Base-by-base conservation (phyloP, 2,329 filamentous ascomycete species). In the Aspergillus ruber region DNA sequence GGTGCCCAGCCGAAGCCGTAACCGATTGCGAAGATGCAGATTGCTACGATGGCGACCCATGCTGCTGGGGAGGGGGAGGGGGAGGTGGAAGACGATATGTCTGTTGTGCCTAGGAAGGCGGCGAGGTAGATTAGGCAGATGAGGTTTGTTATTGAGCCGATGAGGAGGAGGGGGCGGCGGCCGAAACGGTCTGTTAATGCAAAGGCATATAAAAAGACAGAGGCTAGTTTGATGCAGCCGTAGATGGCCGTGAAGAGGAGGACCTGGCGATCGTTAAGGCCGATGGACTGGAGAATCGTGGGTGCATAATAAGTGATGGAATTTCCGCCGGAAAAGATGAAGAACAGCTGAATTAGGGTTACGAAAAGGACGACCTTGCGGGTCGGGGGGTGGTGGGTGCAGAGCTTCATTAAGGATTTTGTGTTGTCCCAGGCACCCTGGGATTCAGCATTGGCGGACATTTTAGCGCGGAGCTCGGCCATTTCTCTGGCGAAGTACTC, bases 361-460 rank as follows among this genome's bases (percentile, higher is more conserved):
- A 63, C 59, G 27, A 60, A 53, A 6, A 61, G 45, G 20, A 66
- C 57, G 43, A 60, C 45, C 18, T 58, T 57, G 5, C 64, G 58
- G 6, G 56, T 59, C 2, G 52, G 36, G 0, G 44, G 15, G 32
- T 55, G 41, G 1, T 45, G 38, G 32, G 50, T 10, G 9, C 53
- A 54, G 6, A 45, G 20, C 3, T 43, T 38, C 3, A 51, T 10
- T 3, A 57, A 46, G 1, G 49, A 44, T 15, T 50, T 48, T 20
- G 42, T 43, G 10, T 47, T 43, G 36, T 48, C 42, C 17, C 44
- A n/a, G 3, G 27, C 49, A 3, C 39, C 42, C 9, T 48, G 39
- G 6, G 29, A 23, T 9, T 51, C 43, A 8, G 40, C 38, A 25
- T 45, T 50, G 9, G 42, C 18, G 33, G 54, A 43, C 10, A 56